Evolutionary conservation across 2,329 filamentous ascomycete genomes (phyloP), one percentile per base, ranked within the genome.

Genomic region (Diaporthe nobilis): DNA sequence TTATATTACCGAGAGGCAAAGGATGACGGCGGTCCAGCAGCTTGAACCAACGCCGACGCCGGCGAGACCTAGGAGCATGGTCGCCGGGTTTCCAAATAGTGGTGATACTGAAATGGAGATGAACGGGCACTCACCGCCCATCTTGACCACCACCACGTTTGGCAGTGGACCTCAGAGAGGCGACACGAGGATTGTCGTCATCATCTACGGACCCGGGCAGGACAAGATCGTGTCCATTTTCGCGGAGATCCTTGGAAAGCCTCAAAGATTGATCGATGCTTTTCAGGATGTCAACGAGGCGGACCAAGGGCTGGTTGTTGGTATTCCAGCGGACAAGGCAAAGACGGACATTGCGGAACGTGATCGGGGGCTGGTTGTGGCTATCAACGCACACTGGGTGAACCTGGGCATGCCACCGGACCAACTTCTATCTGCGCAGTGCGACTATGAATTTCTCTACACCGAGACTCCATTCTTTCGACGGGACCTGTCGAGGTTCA

Each of bases 381-480:
- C 92, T 74, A 93, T 97, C 82, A 94, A 96, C 82, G 92, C 94
- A 34, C 94, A 96, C 82, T 94, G 93, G 81, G 91, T 95, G 77
- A 91, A 92, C 79, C 87, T 92, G 73, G 92, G 91, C 42, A 94
- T 93, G 86, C 91, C 92, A 25, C 91, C 92, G n/a, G 91, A 94
- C 78, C 82, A 89, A 53, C 83, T 87, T 61, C 88, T 95, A 34
- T 95, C 92, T 22, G 86, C 90, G 37, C 84, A 89, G 75, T 96
- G 94, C 85, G 94, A 97, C 84, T 97, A 96, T 85, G 95, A 97
- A 82, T 97, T 96, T 79, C 88, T 97, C 28, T 97, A 97, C 85
- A 94, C 93, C 4, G 90, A 92, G 77, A 88, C 89, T 12, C 90
- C 93, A 1, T 94, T 94, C 82, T 92, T 93, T 77, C 91, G 94